A percentile compares a stretch with the other conserved stretches of the same genome.
phyloP scores from a whole-genome alignment of 1,139 yeast species.

The Protomyces pachydermus region DNA sequence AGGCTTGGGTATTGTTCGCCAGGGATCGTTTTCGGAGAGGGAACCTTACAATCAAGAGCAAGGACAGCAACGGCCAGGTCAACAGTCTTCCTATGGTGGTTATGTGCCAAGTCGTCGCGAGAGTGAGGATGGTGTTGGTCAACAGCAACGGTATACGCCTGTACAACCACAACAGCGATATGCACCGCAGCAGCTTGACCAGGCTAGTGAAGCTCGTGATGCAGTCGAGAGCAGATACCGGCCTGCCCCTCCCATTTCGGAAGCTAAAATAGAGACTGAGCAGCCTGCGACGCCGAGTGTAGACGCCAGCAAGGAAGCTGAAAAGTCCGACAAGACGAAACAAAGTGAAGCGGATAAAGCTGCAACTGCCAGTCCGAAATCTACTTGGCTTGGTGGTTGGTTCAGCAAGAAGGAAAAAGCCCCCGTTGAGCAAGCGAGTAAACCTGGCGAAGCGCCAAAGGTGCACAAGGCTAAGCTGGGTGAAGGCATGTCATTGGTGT shows the following conservation, averaged over 20 bases:
- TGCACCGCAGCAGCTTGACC: not conserved
- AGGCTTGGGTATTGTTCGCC: not conserved
- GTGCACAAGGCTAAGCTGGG: slow-evolving; percentile 84
- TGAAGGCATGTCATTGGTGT: slow-evolving; percentile 65
- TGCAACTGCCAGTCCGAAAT: slow-evolving; percentile 19
- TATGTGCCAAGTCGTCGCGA: not conserved
- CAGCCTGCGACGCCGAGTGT: slow-evolving; percentile 1
- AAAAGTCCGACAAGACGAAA: not conserved
- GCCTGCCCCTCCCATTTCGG: not conserved
- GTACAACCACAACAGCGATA: not conserved
- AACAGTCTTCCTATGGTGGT: not conserved
- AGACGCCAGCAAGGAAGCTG: not conserved
- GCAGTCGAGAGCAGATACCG: not conserved
- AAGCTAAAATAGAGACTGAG: not conserved
- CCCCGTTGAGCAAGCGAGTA: slow-evolving; percentile 42
- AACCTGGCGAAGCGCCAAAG: slow-evolving; percentile 63
- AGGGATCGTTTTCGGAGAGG: not conserved
- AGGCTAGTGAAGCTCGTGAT: too few species aligned
- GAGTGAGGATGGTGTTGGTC: not conserved
- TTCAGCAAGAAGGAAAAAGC: slow-evolving; percentile 42
- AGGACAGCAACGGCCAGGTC: not conserved
- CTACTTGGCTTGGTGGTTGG: slow-evolving; percentile 43
- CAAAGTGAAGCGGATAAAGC: slow-evolving; percentile 1
- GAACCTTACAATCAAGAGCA: not conserved
- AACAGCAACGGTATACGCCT: not conserved